A percentile compares a stretch with the other conserved stretches of the same genome.
phyloP scores from a whole-genome alignment of 371 early-diverging fungal genomes.

The Smittium culicis region DNA sequence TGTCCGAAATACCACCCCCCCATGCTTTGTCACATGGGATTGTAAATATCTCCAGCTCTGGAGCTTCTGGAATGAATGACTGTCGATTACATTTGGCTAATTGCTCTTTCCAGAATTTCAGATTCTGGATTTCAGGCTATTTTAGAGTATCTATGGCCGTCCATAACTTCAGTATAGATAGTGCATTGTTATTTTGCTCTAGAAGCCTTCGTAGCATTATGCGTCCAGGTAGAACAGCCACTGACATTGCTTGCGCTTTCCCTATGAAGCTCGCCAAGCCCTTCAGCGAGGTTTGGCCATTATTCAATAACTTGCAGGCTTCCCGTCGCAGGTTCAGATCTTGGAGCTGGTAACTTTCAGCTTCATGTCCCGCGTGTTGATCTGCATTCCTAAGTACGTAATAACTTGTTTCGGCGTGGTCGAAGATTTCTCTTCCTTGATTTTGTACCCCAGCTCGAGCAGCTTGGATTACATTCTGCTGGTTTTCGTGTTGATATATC shows the following conservation, averaged over 20 bases:
- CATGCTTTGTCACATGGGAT: background rate
- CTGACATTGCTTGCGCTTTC: constrained; percentile 4
- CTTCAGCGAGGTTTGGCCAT: background rate
- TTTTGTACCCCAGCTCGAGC: constrained; percentile 20
- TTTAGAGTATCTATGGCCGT: background rate
- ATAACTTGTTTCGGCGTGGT: constrained; percentile 27
- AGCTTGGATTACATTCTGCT: constrained; percentile 19
- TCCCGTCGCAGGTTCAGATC: background rate
- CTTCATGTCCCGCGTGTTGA: constrained; percentile 17
- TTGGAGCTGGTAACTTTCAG: background rate
- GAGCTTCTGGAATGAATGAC: background rate
- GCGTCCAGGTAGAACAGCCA: constrained; percentile 2
- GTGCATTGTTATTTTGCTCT: background rate
- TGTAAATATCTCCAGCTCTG: background rate
- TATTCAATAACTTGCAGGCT: background rate
- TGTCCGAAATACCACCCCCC: background rate
- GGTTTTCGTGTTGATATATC: constrained; percentile 10
- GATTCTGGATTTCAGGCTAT: background rate
- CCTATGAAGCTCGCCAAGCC: constrained; percentile 14
- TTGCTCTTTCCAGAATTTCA: background rate
- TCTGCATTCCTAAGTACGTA: constrained; percentile 25
- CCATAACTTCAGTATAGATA: background rate
- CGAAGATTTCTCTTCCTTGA: constrained; percentile 21
- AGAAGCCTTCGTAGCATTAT: background rate
- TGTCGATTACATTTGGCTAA: background rate